A percentile compares a stretch with the other conserved stretches of the same genome.
These are phyloP conservation scores for Panus rudis DNA, from an alignment of 768 basidiomycete species.

Conservation along the genomic window DNA sequence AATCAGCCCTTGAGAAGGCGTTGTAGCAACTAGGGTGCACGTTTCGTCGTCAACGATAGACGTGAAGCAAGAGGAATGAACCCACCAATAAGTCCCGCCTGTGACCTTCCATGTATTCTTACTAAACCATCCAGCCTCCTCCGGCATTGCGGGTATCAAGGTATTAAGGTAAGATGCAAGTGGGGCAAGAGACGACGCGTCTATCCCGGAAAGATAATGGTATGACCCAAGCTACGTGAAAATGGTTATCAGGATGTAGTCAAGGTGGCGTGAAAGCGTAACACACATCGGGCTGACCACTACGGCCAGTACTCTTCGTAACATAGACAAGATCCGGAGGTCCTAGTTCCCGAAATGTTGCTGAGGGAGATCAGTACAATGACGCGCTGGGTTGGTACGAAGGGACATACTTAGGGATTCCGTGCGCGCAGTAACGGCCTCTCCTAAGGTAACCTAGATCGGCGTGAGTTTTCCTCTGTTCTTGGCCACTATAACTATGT, in stretches of 20 bases:
- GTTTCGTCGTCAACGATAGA: neutral
- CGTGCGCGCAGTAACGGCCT: constrained; percentile 82
- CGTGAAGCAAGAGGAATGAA: constrained; percentile 5
- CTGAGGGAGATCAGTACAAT: constrained; percentile 35
- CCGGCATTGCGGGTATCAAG: constrained; percentile 92
- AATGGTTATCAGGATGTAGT: neutral
- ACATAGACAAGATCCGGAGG: constrained; percentile 97
- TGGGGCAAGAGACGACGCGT: constrained; percentile 95
- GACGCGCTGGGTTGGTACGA: neutral
- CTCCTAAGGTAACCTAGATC: constrained; percentile 77
- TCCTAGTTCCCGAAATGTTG: constrained; percentile 93
- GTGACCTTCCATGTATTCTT: constrained; percentile 88
- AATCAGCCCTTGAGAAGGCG: constrained; percentile 94
- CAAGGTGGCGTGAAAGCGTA: constrained; percentile 3
- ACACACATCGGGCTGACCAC: constrained; percentile 83
- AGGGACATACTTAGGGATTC: constrained; percentile 75
- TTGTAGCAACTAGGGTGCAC: constrained; percentile 74
- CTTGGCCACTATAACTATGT: neutral
- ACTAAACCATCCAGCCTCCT: constrained; percentile 86
- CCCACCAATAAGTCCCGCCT: constrained; percentile 88
- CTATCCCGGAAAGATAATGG: constrained; percentile 97
- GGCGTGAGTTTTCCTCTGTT: constrained; percentile 7
- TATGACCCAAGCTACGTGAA: constrained; percentile 78
- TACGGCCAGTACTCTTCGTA: constrained; percentile 80
- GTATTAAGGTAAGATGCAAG: constrained; percentile 98